phyloP scores from a whole-genome alignment of 106 monocot species.

The Amphibolis antarctica region DNA sequence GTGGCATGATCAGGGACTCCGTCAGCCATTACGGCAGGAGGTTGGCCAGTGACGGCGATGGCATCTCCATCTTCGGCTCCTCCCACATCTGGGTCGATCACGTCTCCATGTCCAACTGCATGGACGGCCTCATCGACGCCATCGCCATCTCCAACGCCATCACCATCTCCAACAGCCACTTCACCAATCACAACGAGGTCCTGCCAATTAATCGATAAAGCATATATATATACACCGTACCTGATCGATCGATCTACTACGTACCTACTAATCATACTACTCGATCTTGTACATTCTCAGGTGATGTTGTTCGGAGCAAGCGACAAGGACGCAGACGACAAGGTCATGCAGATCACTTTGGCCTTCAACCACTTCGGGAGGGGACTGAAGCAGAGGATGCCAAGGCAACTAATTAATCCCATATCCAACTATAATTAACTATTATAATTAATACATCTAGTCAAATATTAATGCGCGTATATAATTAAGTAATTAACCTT shows the following conservation, averaged over 20 bases:
- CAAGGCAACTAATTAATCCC: too few relatives aligned
- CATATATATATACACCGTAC: neutral
- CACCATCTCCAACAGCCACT: conserved; percentile 59
- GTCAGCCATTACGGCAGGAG: conserved; percentile 23
- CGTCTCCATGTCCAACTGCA: conserved; percentile 19
- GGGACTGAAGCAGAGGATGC: conserved; percentile 40
- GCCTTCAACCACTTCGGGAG: conserved; percentile 50
- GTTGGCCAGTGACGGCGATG: conserved; percentile 45
- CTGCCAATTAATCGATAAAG: too few relatives aligned
- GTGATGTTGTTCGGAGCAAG: conserved; percentile 36
- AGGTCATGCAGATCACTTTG: conserved; percentile 36
- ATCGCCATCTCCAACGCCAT: conserved; percentile 37
- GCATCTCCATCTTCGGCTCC: conserved; percentile 37
- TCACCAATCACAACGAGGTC: conserved; percentile 39
- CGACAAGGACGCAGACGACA: conserved; percentile 8
- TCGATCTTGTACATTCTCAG: neutral
- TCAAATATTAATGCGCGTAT: too few relatives aligned
- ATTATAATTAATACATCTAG: too few relatives aligned
- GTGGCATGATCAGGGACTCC: conserved; percentile 41
- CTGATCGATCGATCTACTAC: neutral
- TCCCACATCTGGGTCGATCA: conserved; percentile 61
- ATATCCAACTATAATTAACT: too few relatives aligned
- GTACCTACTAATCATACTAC: too few relatives aligned
- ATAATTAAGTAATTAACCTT: too few relatives aligned
- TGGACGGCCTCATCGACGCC: conserved; percentile 18